A percentile compares a stretch with the other conserved stretches of the same genome.
Evolutionary conservation across 495 filamentous ascomycete species (phyloP).

Genomic region (Tuber aestivum): DNA sequence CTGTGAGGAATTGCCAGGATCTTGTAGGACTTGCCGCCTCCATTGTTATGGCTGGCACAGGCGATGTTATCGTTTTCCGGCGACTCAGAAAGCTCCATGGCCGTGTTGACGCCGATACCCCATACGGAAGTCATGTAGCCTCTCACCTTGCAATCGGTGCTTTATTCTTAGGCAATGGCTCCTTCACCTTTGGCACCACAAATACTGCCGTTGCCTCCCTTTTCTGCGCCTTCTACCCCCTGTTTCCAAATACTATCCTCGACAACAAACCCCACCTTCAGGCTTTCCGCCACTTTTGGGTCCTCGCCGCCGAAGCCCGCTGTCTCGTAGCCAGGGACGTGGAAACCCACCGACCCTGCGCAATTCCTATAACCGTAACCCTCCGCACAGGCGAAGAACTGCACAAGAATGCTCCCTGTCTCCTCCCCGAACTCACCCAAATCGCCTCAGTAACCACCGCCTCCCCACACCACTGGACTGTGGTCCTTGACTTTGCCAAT

Average conservation of each 20-base stretch:
- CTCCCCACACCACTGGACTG: conserved; percentile 73
- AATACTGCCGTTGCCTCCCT: conserved; percentile 79
- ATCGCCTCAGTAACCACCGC: conserved; percentile 62
- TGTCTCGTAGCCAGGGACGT: conserved; percentile 82
- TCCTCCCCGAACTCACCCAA: conserved; percentile 70
- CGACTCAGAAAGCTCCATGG: conserved; percentile 81
- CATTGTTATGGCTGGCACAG: conserved; percentile 90
- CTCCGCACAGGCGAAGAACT: conserved; percentile 49
- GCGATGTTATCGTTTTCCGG: conserved; percentile 83
- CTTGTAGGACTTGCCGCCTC: conserved; percentile 72
- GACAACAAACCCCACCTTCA: conserved; percentile 94
- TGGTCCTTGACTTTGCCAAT: conserved; percentile 69
- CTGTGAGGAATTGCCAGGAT: conserved; percentile 84
- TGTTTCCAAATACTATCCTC: conserved; percentile 79
- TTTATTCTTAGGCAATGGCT: conserved; percentile 86
- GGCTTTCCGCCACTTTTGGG: conserved; percentile 97
- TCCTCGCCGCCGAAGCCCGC: conserved; percentile 80
- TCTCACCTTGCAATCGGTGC: conserved; percentile 85
- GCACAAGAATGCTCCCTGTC: conserved; percentile 61
- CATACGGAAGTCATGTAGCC: conserved; percentile 90
- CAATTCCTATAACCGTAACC: conserved; percentile 60
- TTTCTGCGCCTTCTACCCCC: conserved; percentile 86
- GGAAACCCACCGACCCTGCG: conserved; percentile 69
- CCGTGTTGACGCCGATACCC: conserved; percentile 72
- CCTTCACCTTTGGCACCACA: conserved; percentile 83